Base-by-base conservation (phyloP, 1,284 basidiomycete species). In the Amylostereum chailletii region DNA sequence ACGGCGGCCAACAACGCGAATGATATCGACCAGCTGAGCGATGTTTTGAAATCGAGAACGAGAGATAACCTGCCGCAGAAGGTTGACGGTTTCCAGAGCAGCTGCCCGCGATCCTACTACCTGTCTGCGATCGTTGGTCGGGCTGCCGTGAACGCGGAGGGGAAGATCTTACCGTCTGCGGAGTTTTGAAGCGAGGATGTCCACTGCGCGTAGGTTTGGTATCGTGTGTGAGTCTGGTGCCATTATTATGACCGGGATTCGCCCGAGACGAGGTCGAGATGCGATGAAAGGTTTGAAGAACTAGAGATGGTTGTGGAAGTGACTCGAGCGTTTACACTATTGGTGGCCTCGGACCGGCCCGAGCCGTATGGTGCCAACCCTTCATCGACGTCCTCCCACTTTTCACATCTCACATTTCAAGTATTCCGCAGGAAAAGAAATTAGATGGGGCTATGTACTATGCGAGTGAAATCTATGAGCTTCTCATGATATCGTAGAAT, bases 1-100 rank as follows among this genome's bases (percentile, higher is more conserved):
- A 54, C 79, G 77, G 55, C 79, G 74, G 1, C 95, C 95, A 2
- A 93, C 86, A 45, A 74, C 71, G 51, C 89, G 84, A 58, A 99
- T 87, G 53, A 92, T 81, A 36, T 75, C 74, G 8, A 94, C 76
- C 4, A 98, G 74, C 59, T 96, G 90, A 45, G 92, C 87, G 58
- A 98, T 87, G 55, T 86, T 90, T 36, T 79, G 81, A 61, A 95
- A 96, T 51, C 81, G 83, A 4, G 91, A 90, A 57, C 84, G 84
- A 4, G 92, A 82, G 6, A 98, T 86, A 50, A 98, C 89, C 60
- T 92, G 88, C 42, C 92, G 83, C 33, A 98, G 72, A 11, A 95
- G 81, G 31, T 90, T 77, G 2, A 94, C 77, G 0, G 94, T 97
- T 61, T 96, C 93, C 8, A 95, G 70, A 0, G 95, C 93, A 3